Conservation (phyloP, 1,284 basidiomycete species). For the Lentinula novae-zelandiae region DNA sequence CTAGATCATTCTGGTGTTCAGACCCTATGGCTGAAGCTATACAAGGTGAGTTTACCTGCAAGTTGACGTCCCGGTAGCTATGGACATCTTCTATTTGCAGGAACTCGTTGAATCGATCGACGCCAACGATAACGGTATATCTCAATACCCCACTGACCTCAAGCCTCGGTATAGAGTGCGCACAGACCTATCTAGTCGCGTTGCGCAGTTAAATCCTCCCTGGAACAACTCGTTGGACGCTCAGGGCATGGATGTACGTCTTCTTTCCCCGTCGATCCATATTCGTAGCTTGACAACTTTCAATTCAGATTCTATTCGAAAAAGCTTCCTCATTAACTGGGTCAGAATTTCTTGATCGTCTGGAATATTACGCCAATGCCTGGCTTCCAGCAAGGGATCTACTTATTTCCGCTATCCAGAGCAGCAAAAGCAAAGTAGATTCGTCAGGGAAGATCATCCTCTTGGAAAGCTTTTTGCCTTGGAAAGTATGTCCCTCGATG, state of each 20-base stretch:
- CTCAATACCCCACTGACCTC: slow-evolving; percentile 64
- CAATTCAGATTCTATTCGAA: slow-evolving; percentile 63
- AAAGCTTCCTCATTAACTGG: slow-evolving; percentile 85
- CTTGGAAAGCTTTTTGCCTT: slow-evolving; percentile 66
- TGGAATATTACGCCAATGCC: slow-evolving; percentile 83
- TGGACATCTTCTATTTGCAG: slow-evolving; percentile 28
- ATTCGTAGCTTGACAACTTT: neutral
- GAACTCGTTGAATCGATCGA: slow-evolving; percentile 96
- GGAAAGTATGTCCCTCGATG: neutral
- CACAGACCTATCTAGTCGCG: slow-evolving; percentile 82
- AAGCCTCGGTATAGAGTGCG: slow-evolving; percentile 68
- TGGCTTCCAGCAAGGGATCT: slow-evolving; percentile 93
- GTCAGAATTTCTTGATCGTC: slow-evolving; percentile 77
- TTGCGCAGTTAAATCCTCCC: slow-evolving; percentile 81
- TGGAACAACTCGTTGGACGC: slow-evolving; percentile 81
- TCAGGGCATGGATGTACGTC: slow-evolving; percentile 66
- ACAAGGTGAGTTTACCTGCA: slow-evolving; percentile 49
- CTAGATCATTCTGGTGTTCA: slow-evolving; percentile 62
- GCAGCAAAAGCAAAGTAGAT: slow-evolving; percentile 58
- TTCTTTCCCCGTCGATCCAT: neutral
- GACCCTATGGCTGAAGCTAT: slow-evolving; percentile 85
- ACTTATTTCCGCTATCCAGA: slow-evolving; percentile 65
- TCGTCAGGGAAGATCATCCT: slow-evolving; percentile 77
- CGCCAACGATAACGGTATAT: slow-evolving; percentile 94
- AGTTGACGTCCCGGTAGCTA: neutral